Conservation (phyloP, 768 basidiomycete species). For the Porphyrellus cyaneotinctus region DNA sequence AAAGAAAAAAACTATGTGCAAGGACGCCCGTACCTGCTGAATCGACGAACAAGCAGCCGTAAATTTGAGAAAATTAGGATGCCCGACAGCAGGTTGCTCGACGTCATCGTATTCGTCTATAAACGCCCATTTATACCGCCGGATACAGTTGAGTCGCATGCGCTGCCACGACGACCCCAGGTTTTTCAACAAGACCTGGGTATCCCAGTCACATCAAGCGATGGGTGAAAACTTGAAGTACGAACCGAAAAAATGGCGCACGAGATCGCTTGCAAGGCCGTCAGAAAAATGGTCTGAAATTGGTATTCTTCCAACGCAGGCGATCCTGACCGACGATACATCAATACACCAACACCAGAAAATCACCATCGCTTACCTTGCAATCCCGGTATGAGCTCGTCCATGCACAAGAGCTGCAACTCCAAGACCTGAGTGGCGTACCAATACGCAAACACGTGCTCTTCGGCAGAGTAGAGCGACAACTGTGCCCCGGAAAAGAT, state of each 20-base stretch:
- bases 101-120: conserved; percentile 53
- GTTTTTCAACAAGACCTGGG: conserved; percentile 48
- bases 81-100: conserved; percentile 40
- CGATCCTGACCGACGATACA: conserved; percentile 16
- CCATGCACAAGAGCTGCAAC: conserved; percentile 50
- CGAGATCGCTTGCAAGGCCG: conserved; percentile 55
- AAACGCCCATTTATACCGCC: conserved; percentile 81
- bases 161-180: conserved; percentile 48
- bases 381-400: conserved; percentile 41
- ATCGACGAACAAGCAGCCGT: conserved; percentile 37
- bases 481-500: conserved; percentile 74
- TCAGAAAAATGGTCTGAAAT: conserved; percentile 50
- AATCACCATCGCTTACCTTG: conserved; percentile 33
- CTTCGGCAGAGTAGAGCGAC: conserved; percentile 64
- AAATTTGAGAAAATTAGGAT: conserved; percentile 57
- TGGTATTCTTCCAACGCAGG: conserved; percentile 40
- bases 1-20: too few species aligned
- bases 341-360: neutral
- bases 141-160: conserved; percentile 52
- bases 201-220: neutral
- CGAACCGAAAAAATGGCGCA: conserved; percentile 52
- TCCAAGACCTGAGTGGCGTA: conserved; percentile 57
- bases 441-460: conserved; percentile 76
- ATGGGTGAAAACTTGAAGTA: neutral
- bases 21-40: conserved; percentile 31